Evolutionary conservation across 495 filamentous ascomycete species (phyloP).

Genomic region (Cercophora samala): DNA sequence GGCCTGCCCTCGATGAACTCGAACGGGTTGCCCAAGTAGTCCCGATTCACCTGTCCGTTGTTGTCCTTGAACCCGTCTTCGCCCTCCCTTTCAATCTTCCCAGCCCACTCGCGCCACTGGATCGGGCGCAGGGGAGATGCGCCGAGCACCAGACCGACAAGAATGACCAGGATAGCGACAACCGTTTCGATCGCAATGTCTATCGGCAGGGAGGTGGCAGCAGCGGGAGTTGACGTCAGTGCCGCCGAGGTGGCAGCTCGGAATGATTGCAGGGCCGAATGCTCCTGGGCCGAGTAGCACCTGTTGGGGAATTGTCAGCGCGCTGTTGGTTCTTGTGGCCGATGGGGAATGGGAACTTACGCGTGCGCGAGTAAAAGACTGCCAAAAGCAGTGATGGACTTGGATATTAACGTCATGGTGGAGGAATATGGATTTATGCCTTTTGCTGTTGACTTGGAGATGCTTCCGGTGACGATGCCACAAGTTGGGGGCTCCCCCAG

Average conservation of each 20-base stretch:
- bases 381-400: slow-evolving; percentile 60
- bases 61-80: slow-evolving; percentile 66
- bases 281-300: slow-evolving; percentile 83
- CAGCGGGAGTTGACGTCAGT: slow-evolving; percentile 34
- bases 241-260: slow-evolving; percentile 50
- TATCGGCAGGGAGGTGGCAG: slow-evolving; percentile 55
- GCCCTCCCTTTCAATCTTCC: slow-evolving; percentile 74
- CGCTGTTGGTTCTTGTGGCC: slow-evolving; percentile 1
- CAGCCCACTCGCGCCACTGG: slow-evolving; percentile 79
- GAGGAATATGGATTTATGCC: background rate
- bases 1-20: slow-evolving; percentile 44
- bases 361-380: slow-evolving; percentile 67
- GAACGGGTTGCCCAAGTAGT: slow-evolving; percentile 52
- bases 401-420: slow-evolving; percentile 64
- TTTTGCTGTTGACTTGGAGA: background rate
- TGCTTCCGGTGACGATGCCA: slow-evolving; percentile 12
- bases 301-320: slow-evolving; percentile 39
- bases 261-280: slow-evolving; percentile 65
- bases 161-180: slow-evolving; percentile 64
- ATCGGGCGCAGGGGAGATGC: slow-evolving; percentile 70
- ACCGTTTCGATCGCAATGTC: slow-evolving; percentile 77
- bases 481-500: background rate
- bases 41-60: slow-evolving; percentile 55
- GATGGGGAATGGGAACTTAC: slow-evolving; percentile 45
- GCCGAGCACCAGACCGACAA: slow-evolving; percentile 65